A percentile compares a stretch with the other conserved stretches of the same genome.
Evolutionary conservation across 2,329 filamentous ascomycete genomes (phyloP).

Genomic region (Cercospora zeina): DNA sequence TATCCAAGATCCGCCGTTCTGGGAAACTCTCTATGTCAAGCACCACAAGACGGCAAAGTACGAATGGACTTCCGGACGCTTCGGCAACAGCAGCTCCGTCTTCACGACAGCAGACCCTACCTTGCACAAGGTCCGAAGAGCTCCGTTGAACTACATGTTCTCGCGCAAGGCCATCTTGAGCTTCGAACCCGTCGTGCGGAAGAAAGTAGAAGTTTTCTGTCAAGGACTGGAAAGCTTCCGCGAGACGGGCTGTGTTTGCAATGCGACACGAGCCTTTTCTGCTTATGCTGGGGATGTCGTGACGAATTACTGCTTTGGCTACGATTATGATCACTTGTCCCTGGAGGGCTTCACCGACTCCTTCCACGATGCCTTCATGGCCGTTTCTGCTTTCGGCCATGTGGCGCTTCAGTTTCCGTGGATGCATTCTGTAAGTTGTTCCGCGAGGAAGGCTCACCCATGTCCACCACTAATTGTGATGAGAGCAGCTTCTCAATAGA

Average conservation of each 20-base stretch:
- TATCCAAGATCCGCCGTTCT: conserved; percentile 42
- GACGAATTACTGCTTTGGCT: conserved; percentile 28
- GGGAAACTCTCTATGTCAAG: conserved; percentile 34
- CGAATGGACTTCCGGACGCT: conserved; percentile 23
- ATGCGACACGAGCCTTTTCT: conserved; percentile 24
- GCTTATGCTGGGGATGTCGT: conserved; percentile 28
- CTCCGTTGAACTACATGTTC: conserved; percentile 28
- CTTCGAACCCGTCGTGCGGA: conserved; percentile 25
- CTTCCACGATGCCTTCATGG: conserved; percentile 28
- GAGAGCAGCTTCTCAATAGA: conserved; percentile 19
- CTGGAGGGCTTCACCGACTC: conserved; percentile 26
- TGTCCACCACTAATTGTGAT: not conserved
- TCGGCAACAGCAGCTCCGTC: conserved; percentile 24
- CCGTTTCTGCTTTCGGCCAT: conserved; percentile 24
- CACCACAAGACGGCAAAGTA: conserved; percentile 25
- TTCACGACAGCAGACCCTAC: conserved; percentile 24
- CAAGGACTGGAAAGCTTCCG: conserved; percentile 22
- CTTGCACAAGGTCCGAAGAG: conserved; percentile 23
- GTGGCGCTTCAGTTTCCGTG: conserved; percentile 26
- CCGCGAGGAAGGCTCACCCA: not conserved
- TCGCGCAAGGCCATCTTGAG: conserved; percentile 24
- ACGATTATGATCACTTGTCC: conserved; percentile 25
- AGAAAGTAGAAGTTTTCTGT: conserved; percentile 22
- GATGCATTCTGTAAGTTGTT: conserved; percentile 20
- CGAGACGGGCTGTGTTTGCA: conserved; percentile 23